Conservation (phyloP, 331 rosid species). For the Rosa hybrid region DNA sequence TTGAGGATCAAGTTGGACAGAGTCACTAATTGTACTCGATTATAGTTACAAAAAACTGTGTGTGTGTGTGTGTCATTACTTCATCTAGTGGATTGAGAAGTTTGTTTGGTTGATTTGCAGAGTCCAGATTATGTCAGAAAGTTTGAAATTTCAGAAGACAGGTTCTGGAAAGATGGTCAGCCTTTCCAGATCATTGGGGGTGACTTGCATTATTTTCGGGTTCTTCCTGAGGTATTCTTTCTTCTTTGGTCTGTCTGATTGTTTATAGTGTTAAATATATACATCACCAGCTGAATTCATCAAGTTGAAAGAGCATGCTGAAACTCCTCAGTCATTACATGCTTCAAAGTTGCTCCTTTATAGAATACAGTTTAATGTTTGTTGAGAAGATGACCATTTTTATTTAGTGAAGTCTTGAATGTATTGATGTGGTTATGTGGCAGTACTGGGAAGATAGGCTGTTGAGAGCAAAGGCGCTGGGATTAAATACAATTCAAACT, state of each 20-base stretch:
- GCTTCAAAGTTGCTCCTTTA: not conserved
- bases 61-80: not conserved
- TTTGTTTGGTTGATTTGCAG: slow-evolving; percentile 20
- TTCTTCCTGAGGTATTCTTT: slow-evolving; percentile 79
- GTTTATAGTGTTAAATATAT: not conserved
- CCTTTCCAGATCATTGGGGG: slow-evolving; percentile 94
- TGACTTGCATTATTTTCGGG: slow-evolving; percentile 87
- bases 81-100: slow-evolving; percentile 7
- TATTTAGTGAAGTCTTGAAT: slow-evolving; percentile 24
- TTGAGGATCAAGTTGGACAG: slow-evolving; percentile 7
- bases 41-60: not conserved
- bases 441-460: slow-evolving; percentile 96
- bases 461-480: slow-evolving; percentile 89
- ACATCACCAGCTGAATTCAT: not conserved
- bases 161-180: slow-evolving; percentile 87
- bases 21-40: not conserved
- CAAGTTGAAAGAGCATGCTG: not conserved
- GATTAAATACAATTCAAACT: slow-evolving; percentile 88
- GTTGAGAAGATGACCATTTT: slow-evolving; percentile 2
- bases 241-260: slow-evolving; percentile 20
- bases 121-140: slow-evolving; percentile 48
- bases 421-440: slow-evolving; percentile 21
- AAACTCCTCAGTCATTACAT: not conserved
- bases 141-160: slow-evolving; percentile 70
- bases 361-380: not conserved